Conservation (phyloP, 257 asterid genomes). For the Parsonsia alboflavescens region DNA sequence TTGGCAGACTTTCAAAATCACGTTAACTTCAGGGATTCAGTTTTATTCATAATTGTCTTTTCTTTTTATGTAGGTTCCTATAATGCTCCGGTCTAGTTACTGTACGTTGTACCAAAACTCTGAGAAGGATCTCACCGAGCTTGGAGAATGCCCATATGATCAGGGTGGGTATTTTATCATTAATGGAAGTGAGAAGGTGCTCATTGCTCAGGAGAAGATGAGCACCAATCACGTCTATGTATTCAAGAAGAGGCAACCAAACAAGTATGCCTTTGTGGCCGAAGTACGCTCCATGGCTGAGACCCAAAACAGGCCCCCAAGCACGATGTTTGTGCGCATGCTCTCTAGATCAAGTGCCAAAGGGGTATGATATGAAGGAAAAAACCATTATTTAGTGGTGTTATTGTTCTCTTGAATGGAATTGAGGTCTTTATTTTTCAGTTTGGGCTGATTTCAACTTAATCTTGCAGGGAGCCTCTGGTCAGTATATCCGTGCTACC, state of each 20-base stretch:
- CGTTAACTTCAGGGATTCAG: background rate
- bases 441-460: background rate
- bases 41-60: background rate
- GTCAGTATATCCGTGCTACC: conserved; percentile 94
- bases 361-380: conserved; percentile 55
- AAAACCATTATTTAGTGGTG: background rate
- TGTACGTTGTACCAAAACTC: conserved; percentile 90
- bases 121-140: conserved; percentile 96
- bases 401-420: background rate
- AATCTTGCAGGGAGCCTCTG: conserved; percentile 82
- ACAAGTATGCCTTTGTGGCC: conserved; percentile 91
- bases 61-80: conserved; percentile 64
- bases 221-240: conserved; percentile 98
- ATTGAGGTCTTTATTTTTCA: background rate
- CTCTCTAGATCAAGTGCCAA: conserved; percentile 95
- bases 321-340: conserved; percentile 97
- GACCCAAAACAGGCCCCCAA: conserved; percentile 90
- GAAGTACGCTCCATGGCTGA: conserved; percentile 99
- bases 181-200: conserved; percentile 96
- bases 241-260: conserved; percentile 95
- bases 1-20: background rate
- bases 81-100: conserved; percentile 94
- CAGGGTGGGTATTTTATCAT: conserved; percentile 97
- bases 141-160: conserved; percentile 96
- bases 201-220: conserved; percentile 99